phyloP scores from a whole-genome alignment of 163 green algal species.

The Scenedesmus sp. region DNA sequence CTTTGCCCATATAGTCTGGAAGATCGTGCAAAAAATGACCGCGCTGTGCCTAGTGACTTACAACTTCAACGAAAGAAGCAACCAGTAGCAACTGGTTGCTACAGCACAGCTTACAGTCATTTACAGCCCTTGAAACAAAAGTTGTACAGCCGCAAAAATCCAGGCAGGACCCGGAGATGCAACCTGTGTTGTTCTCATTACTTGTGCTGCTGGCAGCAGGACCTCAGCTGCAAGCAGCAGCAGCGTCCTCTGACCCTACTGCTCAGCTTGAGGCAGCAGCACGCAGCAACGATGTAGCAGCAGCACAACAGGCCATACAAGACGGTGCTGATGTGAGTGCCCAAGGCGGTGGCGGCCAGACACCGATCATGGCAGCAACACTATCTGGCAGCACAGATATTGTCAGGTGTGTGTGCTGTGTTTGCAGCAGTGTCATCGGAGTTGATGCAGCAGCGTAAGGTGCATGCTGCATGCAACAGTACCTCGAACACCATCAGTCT shows the following conservation, averaged over 20 bases:
- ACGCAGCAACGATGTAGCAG: slow-evolving; percentile 28
- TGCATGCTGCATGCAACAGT: too few relatives aligned
- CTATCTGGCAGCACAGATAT: slow-evolving; percentile 34
- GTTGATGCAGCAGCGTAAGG: too few relatives aligned
- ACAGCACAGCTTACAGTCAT: too few relatives aligned
- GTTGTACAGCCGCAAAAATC: not conserved
- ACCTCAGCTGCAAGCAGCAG: not conserved
- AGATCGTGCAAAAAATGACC: too few relatives aligned
- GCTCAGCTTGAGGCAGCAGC: slow-evolving; percentile 16
- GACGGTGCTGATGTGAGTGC: slow-evolving; percentile 25
- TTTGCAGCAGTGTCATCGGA: too few relatives aligned
- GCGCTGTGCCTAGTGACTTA: too few relatives aligned
- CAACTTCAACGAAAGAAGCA: too few relatives aligned
- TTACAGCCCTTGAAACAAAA: too few relatives aligned
- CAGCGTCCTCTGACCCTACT: not conserved
- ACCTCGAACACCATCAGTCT: too few relatives aligned
- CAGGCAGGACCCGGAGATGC: not conserved
- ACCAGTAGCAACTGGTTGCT: too few relatives aligned
- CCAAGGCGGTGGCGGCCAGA: slow-evolving; percentile 17
- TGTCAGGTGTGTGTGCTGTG: not conserved
- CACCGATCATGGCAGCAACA: slow-evolving; percentile 42
- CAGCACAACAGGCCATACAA: slow-evolving; percentile 7
- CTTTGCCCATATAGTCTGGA: too few relatives aligned
- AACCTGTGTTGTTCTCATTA: not conserved
- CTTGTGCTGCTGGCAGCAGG: not conserved